Percentiles rank a stretch among this genome's conserved stretches.
Conservation (phyloP, 2,329 filamentous ascomycete species). For the Paecilomyces variotii region DNA sequence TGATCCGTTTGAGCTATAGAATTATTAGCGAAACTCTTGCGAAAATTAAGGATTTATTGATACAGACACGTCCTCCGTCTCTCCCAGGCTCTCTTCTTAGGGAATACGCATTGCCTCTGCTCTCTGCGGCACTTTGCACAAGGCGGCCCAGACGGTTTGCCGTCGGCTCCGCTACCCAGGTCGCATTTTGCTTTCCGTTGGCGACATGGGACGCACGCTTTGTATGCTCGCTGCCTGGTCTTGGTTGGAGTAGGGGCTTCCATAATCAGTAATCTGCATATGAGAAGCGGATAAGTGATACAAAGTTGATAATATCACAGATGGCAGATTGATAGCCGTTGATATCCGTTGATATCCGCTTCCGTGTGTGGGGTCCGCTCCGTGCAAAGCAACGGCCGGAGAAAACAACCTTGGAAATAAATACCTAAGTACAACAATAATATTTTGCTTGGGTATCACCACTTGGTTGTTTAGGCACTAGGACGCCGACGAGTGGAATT, state of each 20-base stretch:
- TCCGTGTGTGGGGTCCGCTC: neutral
- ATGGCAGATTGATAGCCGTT: neutral
- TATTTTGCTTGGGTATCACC: too few relatives aligned
- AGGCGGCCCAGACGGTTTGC: slow-evolving; percentile 30
- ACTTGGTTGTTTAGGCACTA: too few relatives aligned
- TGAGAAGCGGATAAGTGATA: neutral
- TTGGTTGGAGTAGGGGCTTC: neutral
- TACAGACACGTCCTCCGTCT: slow-evolving; percentile 26
- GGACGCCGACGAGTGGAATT: too few relatives aligned
- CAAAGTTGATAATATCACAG: neutral
- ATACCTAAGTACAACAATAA: too few relatives aligned
- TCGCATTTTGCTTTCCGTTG: slow-evolving; percentile 48
- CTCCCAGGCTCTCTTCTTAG: slow-evolving; percentile 34
- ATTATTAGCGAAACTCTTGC: neutral
- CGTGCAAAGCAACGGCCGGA: neutral
- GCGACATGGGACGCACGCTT: slow-evolving; percentile 46
- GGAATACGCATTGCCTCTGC: slow-evolving; percentile 44
- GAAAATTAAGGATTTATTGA: neutral
- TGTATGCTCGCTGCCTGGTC: slow-evolving; percentile 43
- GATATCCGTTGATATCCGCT: neutral
- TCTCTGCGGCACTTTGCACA: slow-evolving; percentile 45
- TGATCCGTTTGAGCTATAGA: neutral
- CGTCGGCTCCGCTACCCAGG: slow-evolving; percentile 33
- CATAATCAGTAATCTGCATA: neutral
- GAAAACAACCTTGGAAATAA: too few relatives aligned